Evolutionary conservation across 768 basidiomycete species (phyloP).

Genomic region (Tricholoma matsutake): DNA sequence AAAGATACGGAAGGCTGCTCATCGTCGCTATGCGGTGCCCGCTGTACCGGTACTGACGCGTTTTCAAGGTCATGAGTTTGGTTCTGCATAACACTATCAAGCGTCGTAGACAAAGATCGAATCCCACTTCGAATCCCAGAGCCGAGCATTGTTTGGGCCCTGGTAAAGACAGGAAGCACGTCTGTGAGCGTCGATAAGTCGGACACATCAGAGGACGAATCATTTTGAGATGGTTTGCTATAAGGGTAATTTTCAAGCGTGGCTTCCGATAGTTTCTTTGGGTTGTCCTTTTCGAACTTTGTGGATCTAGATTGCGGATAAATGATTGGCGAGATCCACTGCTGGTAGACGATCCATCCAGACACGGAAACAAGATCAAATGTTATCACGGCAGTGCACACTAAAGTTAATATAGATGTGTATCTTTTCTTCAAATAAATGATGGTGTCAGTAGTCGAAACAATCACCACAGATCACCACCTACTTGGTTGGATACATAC

Average conservation of each 20-base stretch:
- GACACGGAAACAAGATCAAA: slow-evolving; percentile 9
- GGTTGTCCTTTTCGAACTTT: not conserved
- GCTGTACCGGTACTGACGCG: not conserved
- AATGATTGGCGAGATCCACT: not conserved
- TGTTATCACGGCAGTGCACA: slow-evolving; percentile 10
- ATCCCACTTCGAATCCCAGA: not conserved
- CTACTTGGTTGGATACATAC: slow-evolving; percentile 9
- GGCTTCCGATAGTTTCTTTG: not conserved
- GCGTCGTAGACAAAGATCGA: not conserved
- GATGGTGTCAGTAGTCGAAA: not conserved
- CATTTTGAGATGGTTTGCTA: not conserved
- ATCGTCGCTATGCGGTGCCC: not conserved
- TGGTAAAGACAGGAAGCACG: not conserved
- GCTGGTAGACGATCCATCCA: slow-evolving; percentile 17
- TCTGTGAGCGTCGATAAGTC: not conserved
- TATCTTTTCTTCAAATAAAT: not conserved
- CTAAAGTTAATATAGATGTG: slow-evolving; percentile 14
- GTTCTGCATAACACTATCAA: not conserved
- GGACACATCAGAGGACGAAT: not conserved
- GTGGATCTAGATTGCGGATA: not conserved
- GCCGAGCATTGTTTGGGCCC: not conserved
- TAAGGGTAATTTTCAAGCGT: not conserved
- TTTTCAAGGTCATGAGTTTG: not conserved
- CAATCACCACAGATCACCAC: not conserved
- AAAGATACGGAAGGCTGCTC: not conserved